Conservation (phyloP, 345 rosid species). For the Corchorus capsularis region DNA sequence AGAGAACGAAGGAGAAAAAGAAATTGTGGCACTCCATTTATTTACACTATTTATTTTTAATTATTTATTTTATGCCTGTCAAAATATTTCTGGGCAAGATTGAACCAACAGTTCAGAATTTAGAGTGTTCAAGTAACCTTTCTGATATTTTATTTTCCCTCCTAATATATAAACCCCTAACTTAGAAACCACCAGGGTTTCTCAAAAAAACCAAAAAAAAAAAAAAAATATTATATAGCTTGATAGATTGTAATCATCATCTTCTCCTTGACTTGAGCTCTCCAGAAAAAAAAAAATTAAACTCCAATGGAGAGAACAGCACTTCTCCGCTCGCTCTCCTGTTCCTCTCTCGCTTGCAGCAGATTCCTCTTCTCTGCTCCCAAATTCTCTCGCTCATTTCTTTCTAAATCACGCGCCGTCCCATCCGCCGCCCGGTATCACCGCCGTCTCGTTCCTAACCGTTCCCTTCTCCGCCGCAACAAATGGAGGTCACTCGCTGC, state of each 20-base stretch:
- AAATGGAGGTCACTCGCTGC: constrained; percentile 31
- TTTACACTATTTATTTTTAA: not conserved
- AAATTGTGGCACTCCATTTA: not conserved
- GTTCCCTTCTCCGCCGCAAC: constrained; percentile 46
- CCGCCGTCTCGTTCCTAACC: constrained; percentile 40
- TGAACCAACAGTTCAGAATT: not conserved
- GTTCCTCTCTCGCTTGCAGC: constrained; percentile 45
- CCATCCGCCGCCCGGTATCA: constrained; percentile 18
- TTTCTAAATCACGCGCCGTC: constrained; percentile 32
- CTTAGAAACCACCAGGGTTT: not conserved
- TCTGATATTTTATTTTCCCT: not conserved
- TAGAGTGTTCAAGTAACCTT: not conserved
- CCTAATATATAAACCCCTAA: not conserved
- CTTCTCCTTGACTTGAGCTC: not conserved
- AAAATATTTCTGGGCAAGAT: not conserved
- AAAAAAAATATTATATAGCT: not conserved
- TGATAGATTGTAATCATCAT: not conserved
- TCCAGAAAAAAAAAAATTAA: not conserved
- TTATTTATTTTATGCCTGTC: too few relatives aligned
- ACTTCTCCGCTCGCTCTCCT: constrained; percentile 58
- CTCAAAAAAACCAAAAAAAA: not conserved
- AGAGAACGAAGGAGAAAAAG: too few relatives aligned
- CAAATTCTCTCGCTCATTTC: constrained; percentile 39
- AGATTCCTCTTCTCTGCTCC: constrained; percentile 48
- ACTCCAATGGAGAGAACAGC: constrained; percentile 47